phyloP scores from a whole-genome alignment of 441 rosid genomes.

The Populus hybrid region DNA sequence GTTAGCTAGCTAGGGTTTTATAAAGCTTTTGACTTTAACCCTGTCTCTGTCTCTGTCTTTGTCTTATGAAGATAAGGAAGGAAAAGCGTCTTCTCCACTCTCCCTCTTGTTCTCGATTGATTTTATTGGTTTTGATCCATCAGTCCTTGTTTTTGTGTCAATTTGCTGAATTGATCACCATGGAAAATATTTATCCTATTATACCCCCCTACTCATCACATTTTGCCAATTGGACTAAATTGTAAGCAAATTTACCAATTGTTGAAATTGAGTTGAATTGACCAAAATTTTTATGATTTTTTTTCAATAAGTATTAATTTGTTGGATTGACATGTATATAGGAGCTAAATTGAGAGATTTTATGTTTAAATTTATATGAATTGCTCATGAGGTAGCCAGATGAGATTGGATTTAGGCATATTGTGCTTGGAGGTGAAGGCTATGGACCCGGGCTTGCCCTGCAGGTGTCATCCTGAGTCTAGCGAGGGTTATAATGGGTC shows the following conservation, averaged over 20 bases:
- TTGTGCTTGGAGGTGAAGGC: too few relatives aligned
- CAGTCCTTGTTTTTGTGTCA: not conserved
- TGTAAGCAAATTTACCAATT: not conserved
- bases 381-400: too few relatives aligned
- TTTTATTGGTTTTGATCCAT: not conserved
- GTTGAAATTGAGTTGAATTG: not conserved
- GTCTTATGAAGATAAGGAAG: not conserved
- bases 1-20: not conserved
- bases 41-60: too few relatives aligned
- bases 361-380: too few relatives aligned
- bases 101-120: not conserved
- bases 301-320: not conserved
- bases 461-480: too few relatives aligned
- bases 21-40: not conserved
- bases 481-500: too few relatives aligned
- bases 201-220: not conserved
- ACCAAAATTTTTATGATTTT: not conserved
- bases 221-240: not conserved
- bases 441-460: too few relatives aligned
- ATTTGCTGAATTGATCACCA: not conserved
- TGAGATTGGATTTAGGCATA: too few relatives aligned
- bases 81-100: not conserved
- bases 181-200: not conserved
- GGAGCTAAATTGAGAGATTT: too few relatives aligned
- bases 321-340: too few relatives aligned